phyloP scores from a whole-genome alignment of 768 basidiomycete genomes.

The Suillus subluteus region DNA sequence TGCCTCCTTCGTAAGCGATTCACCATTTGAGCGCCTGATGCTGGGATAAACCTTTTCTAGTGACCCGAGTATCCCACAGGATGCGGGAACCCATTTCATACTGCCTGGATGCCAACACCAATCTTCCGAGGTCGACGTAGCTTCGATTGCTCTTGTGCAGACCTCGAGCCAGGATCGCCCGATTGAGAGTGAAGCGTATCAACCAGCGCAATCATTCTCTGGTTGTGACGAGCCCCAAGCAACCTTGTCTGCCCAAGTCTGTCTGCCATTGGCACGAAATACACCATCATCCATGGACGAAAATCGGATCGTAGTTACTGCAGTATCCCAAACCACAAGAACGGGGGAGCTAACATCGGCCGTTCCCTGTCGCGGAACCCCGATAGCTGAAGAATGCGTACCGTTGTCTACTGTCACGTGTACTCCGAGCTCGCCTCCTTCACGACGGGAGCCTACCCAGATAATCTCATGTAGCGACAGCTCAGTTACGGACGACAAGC shows the following conservation, averaged over 20 bases:
- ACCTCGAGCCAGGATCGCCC: neutral
- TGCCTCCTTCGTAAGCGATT: neutral
- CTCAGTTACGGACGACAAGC: neutral
- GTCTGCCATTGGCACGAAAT: neutral
- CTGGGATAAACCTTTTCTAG: neutral
- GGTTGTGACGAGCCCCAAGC: neutral
- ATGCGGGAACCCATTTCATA: neutral
- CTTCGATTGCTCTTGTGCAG: neutral
- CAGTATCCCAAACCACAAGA: neutral
- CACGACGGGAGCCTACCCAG: neutral
- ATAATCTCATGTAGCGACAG: neutral
- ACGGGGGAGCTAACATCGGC: neutral
- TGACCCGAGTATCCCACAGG: neutral
- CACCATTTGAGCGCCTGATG: neutral
- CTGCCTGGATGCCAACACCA: neutral
- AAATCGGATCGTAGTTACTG: neutral
- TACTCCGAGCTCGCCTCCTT: neutral
- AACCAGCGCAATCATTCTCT: neutral
- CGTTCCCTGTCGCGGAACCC: neutral
- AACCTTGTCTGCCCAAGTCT: neutral
- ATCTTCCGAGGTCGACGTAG: neutral
- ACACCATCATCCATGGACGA: neutral
- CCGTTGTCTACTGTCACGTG: neutral
- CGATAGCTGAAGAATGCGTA: neutral
- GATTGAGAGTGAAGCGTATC: neutral